Conservation (phyloP, 2,329 filamentous ascomycete species). For the Hawksworthiomyces lignivorus region DNA sequence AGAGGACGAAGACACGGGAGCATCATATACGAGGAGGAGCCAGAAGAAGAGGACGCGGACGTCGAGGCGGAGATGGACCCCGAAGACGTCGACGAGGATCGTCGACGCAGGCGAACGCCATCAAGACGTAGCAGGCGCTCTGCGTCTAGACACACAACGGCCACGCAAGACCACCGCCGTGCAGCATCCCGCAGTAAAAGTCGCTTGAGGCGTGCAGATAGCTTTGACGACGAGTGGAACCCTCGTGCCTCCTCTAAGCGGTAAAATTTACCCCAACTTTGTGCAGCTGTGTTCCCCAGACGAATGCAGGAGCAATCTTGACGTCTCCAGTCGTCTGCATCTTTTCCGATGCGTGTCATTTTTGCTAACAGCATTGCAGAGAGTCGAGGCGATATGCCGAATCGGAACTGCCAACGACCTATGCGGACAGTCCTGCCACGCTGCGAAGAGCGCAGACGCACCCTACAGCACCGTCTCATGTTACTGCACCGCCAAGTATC, state of each 20-base stretch:
- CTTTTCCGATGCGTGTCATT: slow-evolving; percentile 2
- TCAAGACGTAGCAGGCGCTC: slow-evolving; percentile 16
- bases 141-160: slow-evolving; percentile 17
- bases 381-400: slow-evolving; percentile 15
- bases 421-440: slow-evolving; percentile 4
- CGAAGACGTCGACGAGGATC: slow-evolving; percentile 6
- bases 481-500: slow-evolving; percentile 28
- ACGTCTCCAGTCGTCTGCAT: too few species aligned
- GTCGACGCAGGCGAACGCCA: slow-evolving; percentile 3
- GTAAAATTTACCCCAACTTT: slow-evolving; percentile 5
- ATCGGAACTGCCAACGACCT: slow-evolving; percentile 10
- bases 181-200: slow-evolving; percentile 11
- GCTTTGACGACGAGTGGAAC: slow-evolving; percentile 10
- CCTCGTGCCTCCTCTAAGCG: slow-evolving; percentile 11
- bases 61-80: slow-evolving; percentile 5
- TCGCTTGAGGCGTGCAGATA: slow-evolving; percentile 6
- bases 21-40: slow-evolving; percentile 13
- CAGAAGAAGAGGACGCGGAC: slow-evolving; percentile 11
- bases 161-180: slow-evolving; percentile 9
- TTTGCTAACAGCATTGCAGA: slow-evolving; percentile 3
- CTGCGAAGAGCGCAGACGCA: slow-evolving; percentile 25
- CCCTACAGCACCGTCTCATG: slow-evolving; percentile 24
- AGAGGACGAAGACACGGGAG: slow-evolving; percentile 6
- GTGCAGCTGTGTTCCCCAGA: too few species aligned
- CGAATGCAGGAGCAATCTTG: too few species aligned